These are phyloP conservation scores for Sporisorium reilianum DNA, from an alignment of 1,284 basidiomycete species.

Conservation along the genomic window DNA sequence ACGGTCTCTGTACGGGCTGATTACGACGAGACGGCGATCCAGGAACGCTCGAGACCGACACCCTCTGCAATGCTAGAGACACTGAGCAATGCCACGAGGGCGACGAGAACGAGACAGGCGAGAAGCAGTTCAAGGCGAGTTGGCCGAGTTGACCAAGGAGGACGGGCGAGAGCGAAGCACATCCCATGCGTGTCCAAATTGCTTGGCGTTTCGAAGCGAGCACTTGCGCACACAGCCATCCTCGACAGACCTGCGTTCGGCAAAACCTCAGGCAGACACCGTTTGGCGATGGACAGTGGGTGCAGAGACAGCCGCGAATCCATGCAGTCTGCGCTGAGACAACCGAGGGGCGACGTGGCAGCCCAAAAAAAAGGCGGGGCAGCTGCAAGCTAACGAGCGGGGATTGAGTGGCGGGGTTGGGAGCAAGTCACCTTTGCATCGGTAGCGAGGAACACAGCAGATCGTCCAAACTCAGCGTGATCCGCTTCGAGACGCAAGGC, in stretches of 20 bases:
- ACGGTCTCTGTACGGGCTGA: constrained; percentile 7
- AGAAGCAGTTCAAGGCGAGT: not conserved
- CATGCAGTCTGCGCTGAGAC: constrained; percentile 1
- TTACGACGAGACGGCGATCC: constrained; percentile 21
- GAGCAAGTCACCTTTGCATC: not conserved
- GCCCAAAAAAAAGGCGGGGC: too few relatives aligned
- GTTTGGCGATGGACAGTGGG: too few relatives aligned
- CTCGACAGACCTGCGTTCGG: constrained; percentile 22
- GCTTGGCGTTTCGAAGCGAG: constrained; percentile 27
- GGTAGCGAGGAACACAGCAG: constrained; percentile 30
- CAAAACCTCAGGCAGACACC: constrained; percentile 9
- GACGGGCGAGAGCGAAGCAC: not conserved
- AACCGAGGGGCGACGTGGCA: not conserved
- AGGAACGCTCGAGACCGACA: constrained; percentile 24
- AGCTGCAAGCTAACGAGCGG: not conserved
- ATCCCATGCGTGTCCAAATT: not conserved
- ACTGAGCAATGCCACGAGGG: constrained; percentile 27
- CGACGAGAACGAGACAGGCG: not conserved
- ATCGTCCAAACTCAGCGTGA: constrained; percentile 10
- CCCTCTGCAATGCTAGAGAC: constrained; percentile 10
- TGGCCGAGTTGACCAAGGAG: not conserved
- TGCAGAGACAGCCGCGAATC: not conserved
- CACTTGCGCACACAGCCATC: constrained; percentile 12
- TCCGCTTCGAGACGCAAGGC: not conserved
- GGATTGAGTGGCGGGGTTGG: constrained; percentile 12